These are phyloP conservation scores for Mortierella sp. DNA, from an alignment of 371 early-diverging fungal species.

Conservation along the genomic window DNA sequence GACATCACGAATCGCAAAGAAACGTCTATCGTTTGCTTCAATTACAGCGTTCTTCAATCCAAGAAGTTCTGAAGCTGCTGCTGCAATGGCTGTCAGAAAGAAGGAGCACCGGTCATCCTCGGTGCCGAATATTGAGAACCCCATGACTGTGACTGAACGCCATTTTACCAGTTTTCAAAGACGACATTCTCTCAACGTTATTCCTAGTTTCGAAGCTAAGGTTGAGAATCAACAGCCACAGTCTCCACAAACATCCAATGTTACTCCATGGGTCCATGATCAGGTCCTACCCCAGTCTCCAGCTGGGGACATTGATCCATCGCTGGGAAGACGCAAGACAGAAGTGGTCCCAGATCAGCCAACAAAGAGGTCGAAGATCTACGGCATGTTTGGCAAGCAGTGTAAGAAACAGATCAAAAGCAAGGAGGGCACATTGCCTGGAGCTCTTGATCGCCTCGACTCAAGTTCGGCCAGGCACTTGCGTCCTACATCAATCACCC, in stretches of 20 bases:
- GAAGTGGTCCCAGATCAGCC: neutral
- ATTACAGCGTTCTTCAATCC: slow-evolving; percentile 50
- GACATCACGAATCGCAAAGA: slow-evolving; percentile 29
- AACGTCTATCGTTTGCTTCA: slow-evolving; percentile 44
- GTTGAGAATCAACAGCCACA: neutral
- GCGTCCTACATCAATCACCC: slow-evolving; percentile 13
- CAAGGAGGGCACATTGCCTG: neutral
- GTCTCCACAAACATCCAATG: neutral
- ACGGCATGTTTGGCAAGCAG: slow-evolving; percentile 32
- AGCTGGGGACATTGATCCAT: neutral
- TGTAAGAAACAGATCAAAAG: slow-evolving; percentile 21
- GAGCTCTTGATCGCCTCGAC: neutral
- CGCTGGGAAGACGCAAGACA: no score
- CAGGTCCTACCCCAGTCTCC: neutral
- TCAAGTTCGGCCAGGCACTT: slow-evolving; percentile 8
- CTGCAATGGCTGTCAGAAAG: slow-evolving; percentile 8
- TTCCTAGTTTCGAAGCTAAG: slow-evolving; percentile 3
- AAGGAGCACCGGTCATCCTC: slow-evolving; percentile 40
- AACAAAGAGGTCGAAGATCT: slow-evolving; percentile 25
- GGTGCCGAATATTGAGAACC: slow-evolving; percentile 32
- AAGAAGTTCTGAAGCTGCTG: slow-evolving; percentile 12
- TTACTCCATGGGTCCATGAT: no score
- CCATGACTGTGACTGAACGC: slow-evolving; percentile 16
- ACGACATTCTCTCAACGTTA: slow-evolving; percentile 38
- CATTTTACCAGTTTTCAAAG: slow-evolving; percentile 26